These are phyloP conservation scores for Tolypocladium ophioglossoides DNA, from an alignment of 2,329 filamentous ascomycete genomes.

Conservation along the genomic window DNA sequence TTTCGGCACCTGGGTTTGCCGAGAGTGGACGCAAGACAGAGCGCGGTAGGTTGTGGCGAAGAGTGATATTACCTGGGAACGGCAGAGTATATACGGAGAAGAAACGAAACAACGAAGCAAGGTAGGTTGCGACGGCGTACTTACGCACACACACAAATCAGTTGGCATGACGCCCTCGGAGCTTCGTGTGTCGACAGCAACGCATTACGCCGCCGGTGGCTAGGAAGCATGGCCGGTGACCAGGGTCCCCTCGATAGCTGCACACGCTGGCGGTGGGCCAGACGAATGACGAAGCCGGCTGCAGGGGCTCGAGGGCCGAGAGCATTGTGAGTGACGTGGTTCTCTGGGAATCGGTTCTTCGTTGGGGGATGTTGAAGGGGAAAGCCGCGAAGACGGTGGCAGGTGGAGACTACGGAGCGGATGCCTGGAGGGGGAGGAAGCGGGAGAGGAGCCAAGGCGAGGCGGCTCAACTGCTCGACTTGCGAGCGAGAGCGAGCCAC, in stretches of 20 bases:
- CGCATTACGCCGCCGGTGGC: background rate
- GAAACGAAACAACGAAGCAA: too few species aligned
- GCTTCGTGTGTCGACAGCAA: background rate
- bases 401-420: too few species aligned
- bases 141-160: background rate
- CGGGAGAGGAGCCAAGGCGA: too few species aligned
- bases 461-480: background rate
- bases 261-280: background rate
- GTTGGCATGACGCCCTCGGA: background rate
- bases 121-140: background rate
- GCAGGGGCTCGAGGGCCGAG: background rate
- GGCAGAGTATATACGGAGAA: background rate
- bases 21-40: background rate
- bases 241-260: background rate
- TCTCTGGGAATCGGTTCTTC: background rate
- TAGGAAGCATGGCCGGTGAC: too few species aligned
- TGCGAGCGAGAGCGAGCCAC: background rate
- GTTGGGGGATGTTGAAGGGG: background rate
- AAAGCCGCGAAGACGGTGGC: background rate
- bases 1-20: background rate
- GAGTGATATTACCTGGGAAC: background rate
- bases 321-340: background rate
- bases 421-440: background rate
- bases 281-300: background rate
- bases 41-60: background rate